Evolutionary conservation across 2,329 filamentous ascomycete genomes (phyloP).

Genomic region (Xylariaceae sp.): DNA sequence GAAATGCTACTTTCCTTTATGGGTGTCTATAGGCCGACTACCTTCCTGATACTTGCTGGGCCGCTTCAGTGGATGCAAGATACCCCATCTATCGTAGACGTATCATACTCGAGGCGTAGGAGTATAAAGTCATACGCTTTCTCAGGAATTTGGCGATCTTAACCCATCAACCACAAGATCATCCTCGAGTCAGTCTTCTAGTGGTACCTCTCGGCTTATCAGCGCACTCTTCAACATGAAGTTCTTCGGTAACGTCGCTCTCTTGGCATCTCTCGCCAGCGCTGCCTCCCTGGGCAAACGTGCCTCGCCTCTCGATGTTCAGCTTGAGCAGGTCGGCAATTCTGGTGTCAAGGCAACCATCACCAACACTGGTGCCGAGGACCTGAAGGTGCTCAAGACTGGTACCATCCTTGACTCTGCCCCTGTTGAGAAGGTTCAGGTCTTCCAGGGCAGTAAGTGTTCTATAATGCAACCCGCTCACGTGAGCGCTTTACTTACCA

Average conservation of each 20-base stretch:
- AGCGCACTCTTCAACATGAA: conserved; percentile 44
- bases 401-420: conserved; percentile 59
- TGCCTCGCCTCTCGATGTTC: conserved; percentile 50
- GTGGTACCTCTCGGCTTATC: conserved; percentile 11
- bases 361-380: conserved; percentile 57
- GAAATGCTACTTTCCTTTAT: conserved; percentile 31
- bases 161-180: conserved; percentile 28
- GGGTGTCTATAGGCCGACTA: conserved; percentile 24
- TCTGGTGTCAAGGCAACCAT: conserved; percentile 59
- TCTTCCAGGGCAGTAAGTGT: conserved; percentile 54
- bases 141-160: conserved; percentile 18
- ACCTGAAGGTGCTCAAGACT: conserved; percentile 58
- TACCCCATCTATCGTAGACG: conserved; percentile 17
- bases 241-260: conserved; percentile 44
- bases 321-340: conserved; percentile 56
- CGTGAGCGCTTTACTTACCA: background rate
- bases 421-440: conserved; percentile 59
- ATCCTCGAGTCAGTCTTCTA: conserved; percentile 24
- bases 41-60: conserved; percentile 24
- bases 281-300: conserved; percentile 47
- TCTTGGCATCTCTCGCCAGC: conserved; percentile 45
- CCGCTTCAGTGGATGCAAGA: conserved; percentile 3
- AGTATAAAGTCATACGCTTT: conserved; percentile 27
- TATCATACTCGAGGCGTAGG: background rate
- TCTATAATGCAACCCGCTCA: background rate